phyloP scores from a whole-genome alignment of 768 basidiomycete species.

The Mycena rebaudengoi region DNA sequence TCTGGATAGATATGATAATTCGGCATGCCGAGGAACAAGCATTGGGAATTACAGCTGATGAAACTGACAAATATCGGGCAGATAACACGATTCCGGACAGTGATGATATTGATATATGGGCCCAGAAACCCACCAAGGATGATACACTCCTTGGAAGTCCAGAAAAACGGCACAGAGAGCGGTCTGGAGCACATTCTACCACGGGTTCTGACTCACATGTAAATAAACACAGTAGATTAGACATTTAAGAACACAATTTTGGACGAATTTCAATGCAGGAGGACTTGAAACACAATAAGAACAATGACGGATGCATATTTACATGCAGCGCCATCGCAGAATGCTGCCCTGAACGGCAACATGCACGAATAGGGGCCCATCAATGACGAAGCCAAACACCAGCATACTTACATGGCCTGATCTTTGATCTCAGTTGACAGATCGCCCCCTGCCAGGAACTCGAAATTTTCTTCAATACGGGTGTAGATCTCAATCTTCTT shows the following conservation, averaged over 20 bases:
- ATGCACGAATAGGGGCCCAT: too few relatives aligned
- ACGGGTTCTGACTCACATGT: constrained; percentile 1
- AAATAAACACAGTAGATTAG: constrained; percentile 6
- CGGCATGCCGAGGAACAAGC: constrained; percentile 15
- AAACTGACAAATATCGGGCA: constrained; percentile 8
- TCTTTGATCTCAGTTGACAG: not conserved
- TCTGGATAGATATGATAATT: constrained; percentile 5
- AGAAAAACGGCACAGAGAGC: not conserved
- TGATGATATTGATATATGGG: constrained; percentile 11
- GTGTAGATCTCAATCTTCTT: too few relatives aligned
- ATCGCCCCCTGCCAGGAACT: not conserved
- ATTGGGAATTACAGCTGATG: constrained; percentile 11
- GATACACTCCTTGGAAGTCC: not conserved
- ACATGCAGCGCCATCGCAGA: not conserved
- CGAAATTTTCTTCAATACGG: too few relatives aligned
- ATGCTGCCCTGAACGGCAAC: too few relatives aligned
- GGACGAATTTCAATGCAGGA: not conserved
- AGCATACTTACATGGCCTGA: too few relatives aligned
- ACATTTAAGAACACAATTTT: not conserved
- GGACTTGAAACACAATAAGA: not conserved
- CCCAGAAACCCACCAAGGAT: not conserved
- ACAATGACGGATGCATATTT: not conserved
- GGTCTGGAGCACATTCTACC: constrained; percentile 8
- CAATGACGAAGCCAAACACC: too few relatives aligned
- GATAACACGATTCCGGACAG: constrained; percentile 14